Percentiles rank a stretch among this genome's conserved stretches.
phyloP scores from a whole-genome alignment of 1,284 basidiomycete genomes.

The Heliocybe sulcata region DNA sequence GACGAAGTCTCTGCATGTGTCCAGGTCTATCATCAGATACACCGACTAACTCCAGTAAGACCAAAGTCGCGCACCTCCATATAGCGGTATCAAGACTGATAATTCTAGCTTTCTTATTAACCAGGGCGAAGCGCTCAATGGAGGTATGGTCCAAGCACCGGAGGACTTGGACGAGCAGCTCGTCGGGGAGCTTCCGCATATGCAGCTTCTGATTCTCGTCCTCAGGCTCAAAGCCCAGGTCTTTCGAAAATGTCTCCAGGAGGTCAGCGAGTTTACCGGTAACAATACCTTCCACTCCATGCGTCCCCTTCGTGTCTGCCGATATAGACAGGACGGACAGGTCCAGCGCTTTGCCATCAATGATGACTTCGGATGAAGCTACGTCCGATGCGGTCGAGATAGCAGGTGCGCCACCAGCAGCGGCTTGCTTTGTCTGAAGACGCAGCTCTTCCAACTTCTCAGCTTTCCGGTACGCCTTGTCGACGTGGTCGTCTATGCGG shows the following conservation, averaged over 20 bases:
- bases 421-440: neutral
- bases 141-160: constrained; percentile 51
- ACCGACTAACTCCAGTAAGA: constrained; percentile 1
- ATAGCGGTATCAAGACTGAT: constrained; percentile 59
- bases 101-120: constrained; percentile 67
- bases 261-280: constrained; percentile 39
- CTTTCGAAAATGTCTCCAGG: constrained; percentile 37
- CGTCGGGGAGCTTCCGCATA: constrained; percentile 62
- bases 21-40: constrained; percentile 6
- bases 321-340: neutral
- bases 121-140: constrained; percentile 71
- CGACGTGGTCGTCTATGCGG: constrained; percentile 63
- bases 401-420: neutral
- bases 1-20: constrained; percentile 40
- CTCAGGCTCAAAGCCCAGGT: constrained; percentile 61
- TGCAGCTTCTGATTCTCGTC: constrained; percentile 53
- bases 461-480: constrained; percentile 50
- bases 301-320: constrained; percentile 1
- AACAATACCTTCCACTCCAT: constrained; percentile 12
- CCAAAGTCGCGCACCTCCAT: constrained; percentile 61
- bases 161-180: constrained; percentile 68
- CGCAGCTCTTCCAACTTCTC: constrained; percentile 30
- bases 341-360: neutral
- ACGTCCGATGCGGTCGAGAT: neutral
- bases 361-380: neutral